Conservation (phyloP, 2,329 filamentous ascomycete species). For the Trichoderma harzianum region DNA sequence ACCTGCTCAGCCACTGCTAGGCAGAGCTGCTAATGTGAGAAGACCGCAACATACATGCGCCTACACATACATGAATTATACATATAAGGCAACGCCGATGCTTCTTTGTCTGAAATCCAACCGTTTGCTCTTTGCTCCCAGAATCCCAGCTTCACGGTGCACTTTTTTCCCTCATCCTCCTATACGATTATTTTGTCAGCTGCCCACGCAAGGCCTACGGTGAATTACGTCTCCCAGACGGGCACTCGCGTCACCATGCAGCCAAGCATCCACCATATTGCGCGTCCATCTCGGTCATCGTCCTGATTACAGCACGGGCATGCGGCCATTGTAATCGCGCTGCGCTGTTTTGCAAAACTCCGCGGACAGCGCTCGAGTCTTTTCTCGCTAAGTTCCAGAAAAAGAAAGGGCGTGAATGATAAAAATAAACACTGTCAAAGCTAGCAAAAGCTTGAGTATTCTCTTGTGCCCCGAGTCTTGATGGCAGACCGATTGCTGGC, state of each 20-base stretch:
- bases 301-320: not conserved
- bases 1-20: not conserved
- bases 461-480: not conserved
- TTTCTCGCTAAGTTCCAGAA: not conserved
- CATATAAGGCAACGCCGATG: not conserved
- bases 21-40: not conserved
- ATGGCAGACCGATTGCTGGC: not conserved
- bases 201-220: not conserved
- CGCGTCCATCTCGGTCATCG: slow-evolving; percentile 13
- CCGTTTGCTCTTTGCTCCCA: not conserved
- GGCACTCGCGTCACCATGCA: slow-evolving; percentile 15
- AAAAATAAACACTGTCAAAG: not conserved
- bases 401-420: not conserved
- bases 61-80: not conserved
- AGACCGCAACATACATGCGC: not conserved
- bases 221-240: slow-evolving; percentile 8
- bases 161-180: not conserved
- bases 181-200: not conserved
- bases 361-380: not conserved
- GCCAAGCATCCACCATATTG: slow-evolving; percentile 10
- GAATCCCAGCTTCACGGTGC: not conserved
- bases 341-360: not conserved
- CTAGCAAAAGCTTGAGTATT: not conserved
- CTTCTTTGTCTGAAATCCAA: not conserved
- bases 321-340: not conserved